Conservation (phyloP, 106 monocot species). For the Dactylorhiza incarnata region DNA sequence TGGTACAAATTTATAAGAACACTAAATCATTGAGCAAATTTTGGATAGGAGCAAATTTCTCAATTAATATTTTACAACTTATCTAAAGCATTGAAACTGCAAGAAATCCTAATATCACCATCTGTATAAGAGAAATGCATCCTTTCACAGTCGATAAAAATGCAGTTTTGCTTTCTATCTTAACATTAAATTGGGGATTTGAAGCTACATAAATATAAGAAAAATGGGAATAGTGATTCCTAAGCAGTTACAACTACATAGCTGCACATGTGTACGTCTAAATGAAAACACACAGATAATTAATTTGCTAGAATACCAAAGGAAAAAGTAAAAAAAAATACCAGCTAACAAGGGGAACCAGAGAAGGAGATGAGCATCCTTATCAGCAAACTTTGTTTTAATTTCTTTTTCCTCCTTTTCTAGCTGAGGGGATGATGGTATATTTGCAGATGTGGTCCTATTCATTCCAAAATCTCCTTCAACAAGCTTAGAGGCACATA, state of each 20-base stretch:
- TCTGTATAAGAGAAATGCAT: too few species aligned
- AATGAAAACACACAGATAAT: background rate
- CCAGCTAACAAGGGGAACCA: conserved; percentile 92
- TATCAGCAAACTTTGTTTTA: conserved; percentile 34
- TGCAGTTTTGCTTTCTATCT: conserved; percentile 89
- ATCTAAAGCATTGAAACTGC: too few species aligned
- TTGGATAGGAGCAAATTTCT: too few species aligned
- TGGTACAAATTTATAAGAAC: too few species aligned
- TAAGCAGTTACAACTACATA: background rate
- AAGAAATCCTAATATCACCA: too few species aligned
- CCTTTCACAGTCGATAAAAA: too few species aligned
- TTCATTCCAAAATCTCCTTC: conserved; percentile 87
- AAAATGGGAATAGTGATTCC: background rate
- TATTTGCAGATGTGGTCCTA: conserved; percentile 30
- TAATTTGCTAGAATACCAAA: background rate
- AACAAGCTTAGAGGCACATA: conserved; percentile 88
- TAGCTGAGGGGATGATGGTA: conserved; percentile 20
- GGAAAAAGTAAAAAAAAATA: conserved; percentile 11
- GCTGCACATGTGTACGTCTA: background rate
- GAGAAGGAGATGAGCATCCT: conserved; percentile 72
- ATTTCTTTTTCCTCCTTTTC: conserved; percentile 53
- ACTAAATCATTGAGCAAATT: too few species aligned
- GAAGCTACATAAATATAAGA: conserved; percentile 59
- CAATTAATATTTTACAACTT: too few species aligned
- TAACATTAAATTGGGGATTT: conserved; percentile 88